A percentile compares a stretch with the other conserved stretches of the same genome.
Conservation (phyloP, 148 eudicot species). For the Persicaria tinctoria region DNA sequence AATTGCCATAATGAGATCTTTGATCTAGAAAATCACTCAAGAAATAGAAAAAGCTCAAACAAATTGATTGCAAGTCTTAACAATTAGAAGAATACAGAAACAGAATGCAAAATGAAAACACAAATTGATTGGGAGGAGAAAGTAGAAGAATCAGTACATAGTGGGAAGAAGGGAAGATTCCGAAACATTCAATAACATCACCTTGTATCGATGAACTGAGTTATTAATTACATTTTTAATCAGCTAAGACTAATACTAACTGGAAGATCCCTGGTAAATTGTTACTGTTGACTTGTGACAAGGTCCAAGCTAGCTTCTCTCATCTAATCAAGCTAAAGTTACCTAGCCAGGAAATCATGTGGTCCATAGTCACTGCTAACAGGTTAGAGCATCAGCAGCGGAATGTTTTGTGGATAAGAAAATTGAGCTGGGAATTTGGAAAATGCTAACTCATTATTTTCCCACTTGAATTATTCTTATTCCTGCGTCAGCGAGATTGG, state of each 20-base stretch:
- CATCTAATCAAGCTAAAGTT: too few species aligned
- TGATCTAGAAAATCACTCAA: not conserved
- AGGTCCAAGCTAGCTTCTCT: too few species aligned
- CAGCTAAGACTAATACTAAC: not conserved
- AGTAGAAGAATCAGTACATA: not conserved
- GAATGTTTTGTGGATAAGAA: not conserved
- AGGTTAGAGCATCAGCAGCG: not conserved
- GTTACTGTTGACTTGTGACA: not conserved
- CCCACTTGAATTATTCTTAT: too few species aligned
- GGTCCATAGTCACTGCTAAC: not conserved
- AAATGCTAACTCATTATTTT: not conserved
- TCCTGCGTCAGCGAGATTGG: not conserved
- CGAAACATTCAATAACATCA: not conserved
- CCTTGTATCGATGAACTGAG: not conserved
- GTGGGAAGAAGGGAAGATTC: not conserved
- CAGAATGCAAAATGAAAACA: not conserved
- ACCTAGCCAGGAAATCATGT: not conserved
- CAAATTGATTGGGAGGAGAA: not conserved
- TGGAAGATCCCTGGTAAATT: not conserved
- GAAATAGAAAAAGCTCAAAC: not conserved
- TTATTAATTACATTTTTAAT: too few species aligned
- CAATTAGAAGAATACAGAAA: not conserved
- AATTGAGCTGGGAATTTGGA: not conserved
- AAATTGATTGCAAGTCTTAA: not conserved
- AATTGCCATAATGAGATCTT: not conserved